Conservation (phyloP, 2,329 filamentous ascomycete genomes). For the Tolypocladium tundrense region DNA sequence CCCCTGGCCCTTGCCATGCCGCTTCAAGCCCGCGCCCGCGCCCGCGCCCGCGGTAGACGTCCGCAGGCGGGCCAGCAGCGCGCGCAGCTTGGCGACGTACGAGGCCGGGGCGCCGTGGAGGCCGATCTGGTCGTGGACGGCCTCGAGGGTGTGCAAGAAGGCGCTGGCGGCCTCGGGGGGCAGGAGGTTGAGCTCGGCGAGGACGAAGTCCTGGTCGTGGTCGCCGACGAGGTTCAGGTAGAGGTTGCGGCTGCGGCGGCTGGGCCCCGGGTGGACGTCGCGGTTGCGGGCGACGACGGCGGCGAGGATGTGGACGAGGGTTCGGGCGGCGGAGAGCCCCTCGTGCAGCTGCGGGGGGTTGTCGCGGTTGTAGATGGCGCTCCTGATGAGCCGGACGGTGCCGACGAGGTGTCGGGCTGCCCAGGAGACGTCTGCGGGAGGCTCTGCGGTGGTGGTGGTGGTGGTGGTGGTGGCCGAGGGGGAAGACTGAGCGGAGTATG, state of each 20-base stretch:
- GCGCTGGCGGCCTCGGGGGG: constrained; percentile 31
- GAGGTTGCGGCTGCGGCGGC: constrained; percentile 29
- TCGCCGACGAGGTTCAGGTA: constrained; percentile 38
- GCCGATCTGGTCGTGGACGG: constrained; percentile 20
- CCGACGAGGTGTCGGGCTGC: constrained; percentile 35
- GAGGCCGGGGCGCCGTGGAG: constrained; percentile 21
- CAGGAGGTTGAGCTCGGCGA: constrained; percentile 31
- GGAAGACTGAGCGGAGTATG: constrained; percentile 12
- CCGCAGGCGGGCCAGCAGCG: constrained; percentile 20
- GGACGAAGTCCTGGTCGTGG: constrained; percentile 30
- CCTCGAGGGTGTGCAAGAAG: constrained; percentile 28
- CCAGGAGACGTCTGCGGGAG: constrained; percentile 33
- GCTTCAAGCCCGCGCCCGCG: constrained; percentile 16
- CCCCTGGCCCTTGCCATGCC: constrained; percentile 14
- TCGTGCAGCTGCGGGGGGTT: constrained; percentile 26
- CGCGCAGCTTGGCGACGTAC: constrained; percentile 24
- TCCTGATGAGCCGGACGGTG: constrained; percentile 31
- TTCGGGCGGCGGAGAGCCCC: constrained; percentile 33
- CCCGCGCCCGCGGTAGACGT: constrained; percentile 12
- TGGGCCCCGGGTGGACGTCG: constrained; percentile 21
- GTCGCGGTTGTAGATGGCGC: constrained; percentile 27
- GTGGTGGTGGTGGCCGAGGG: background rate
- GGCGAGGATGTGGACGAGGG: constrained; percentile 37
- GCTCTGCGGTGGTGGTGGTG: constrained; percentile 13
- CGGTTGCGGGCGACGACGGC: constrained; percentile 30